These are phyloP conservation scores for Nemophila menziesii DNA, from an alignment of 257 asterid genomes.

Conservation along the genomic window DNA sequence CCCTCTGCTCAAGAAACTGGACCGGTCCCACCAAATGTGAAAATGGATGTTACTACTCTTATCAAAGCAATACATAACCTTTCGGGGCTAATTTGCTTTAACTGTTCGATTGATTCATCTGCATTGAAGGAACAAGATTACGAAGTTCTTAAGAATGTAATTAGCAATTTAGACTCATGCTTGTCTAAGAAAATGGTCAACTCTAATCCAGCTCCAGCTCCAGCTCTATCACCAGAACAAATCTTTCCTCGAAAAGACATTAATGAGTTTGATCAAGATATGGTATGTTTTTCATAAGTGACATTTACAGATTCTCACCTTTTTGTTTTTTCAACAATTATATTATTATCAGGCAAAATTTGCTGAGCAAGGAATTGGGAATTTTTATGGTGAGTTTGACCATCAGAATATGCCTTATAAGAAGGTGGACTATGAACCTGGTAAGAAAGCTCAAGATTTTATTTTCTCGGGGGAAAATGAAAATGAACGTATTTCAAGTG, in stretches of 20 bases:
- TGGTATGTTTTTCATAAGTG: slow-evolving; percentile 34
- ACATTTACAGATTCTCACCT: not conserved
- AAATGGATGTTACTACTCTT: slow-evolving; percentile 35
- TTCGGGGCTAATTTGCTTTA: slow-evolving; percentile 49
- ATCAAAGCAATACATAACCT: slow-evolving; percentile 44
- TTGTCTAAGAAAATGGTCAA: slow-evolving; percentile 26
- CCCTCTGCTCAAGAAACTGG: slow-evolving; percentile 58
- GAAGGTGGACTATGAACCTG: slow-evolving; percentile 14
- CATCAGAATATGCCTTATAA: slow-evolving; percentile 14
- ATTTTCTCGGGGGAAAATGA: slow-evolving; percentile 27
- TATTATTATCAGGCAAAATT: not conserved
- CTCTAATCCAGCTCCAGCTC: slow-evolving; percentile 17
- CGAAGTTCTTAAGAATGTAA: slow-evolving; percentile 35
- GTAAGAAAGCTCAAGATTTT: slow-evolving; percentile 29
- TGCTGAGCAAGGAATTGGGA: slow-evolving; percentile 9
- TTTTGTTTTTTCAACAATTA: not conserved
- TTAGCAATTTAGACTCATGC: slow-evolving; percentile 43
- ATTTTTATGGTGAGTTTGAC: slow-evolving; percentile 17
- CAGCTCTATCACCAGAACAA: slow-evolving; percentile 15
- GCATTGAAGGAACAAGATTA: slow-evolving; percentile 35
- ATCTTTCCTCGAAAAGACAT: slow-evolving; percentile 17
- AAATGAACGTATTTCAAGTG: slow-evolving; percentile 29
- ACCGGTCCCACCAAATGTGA: slow-evolving; percentile 22
- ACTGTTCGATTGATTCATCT: slow-evolving; percentile 28
- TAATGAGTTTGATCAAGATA: slow-evolving; percentile 17